Evolutionary conservation across 257 asterid species (phyloP).

Genomic region (Haberlea rhodopensis): DNA sequence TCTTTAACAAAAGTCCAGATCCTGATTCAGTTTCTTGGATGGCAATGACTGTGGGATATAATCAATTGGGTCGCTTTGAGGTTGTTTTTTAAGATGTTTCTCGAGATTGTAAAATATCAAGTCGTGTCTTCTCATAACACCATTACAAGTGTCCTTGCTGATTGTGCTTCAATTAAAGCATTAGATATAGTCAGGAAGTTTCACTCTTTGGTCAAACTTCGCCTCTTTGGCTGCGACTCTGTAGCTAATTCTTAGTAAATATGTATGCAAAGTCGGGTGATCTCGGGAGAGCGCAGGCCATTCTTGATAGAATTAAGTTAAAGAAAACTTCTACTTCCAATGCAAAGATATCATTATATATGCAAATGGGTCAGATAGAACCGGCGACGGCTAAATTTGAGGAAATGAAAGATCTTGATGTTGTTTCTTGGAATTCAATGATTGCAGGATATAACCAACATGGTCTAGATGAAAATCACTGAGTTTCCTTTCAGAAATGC

Average conservation of each 20-base stretch:
- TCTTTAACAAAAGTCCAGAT: slow-evolving; percentile 50
- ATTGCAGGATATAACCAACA: slow-evolving; percentile 74
- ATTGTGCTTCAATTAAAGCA: slow-evolving; percentile 53
- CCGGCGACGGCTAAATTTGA: slow-evolving; percentile 55
- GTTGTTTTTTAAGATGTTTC: slow-evolving; percentile 49
- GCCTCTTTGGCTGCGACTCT: slow-evolving; percentile 50
- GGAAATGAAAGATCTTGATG: slow-evolving; percentile 62
- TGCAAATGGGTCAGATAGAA: slow-evolving; percentile 56
- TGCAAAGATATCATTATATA: slow-evolving; percentile 56
- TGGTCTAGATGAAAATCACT: slow-evolving; percentile 57
- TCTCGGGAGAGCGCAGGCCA: slow-evolving; percentile 38
- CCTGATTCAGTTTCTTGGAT: slow-evolving; percentile 88
- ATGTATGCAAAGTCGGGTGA: slow-evolving; percentile 84
- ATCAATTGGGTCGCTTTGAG: no score
- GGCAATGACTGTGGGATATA: slow-evolving; percentile 75
- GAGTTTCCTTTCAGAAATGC: slow-evolving; percentile 54
- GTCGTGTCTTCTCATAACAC: slow-evolving; percentile 64
- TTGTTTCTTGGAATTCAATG: slow-evolving; percentile 79
- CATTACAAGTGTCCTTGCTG: slow-evolving; percentile 58
- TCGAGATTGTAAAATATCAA: slow-evolving; percentile 48
- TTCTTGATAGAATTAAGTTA: slow-evolving; percentile 48
- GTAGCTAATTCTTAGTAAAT: slow-evolving; percentile 72
- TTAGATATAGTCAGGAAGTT: slow-evolving; percentile 55
- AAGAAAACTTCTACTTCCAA: slow-evolving; percentile 68
- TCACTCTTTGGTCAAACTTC: slow-evolving; percentile 66